Base-by-base conservation (phyloP, 2,329 filamentous ascomycete genomes). In the Trichophyton verrucosum region DNA sequence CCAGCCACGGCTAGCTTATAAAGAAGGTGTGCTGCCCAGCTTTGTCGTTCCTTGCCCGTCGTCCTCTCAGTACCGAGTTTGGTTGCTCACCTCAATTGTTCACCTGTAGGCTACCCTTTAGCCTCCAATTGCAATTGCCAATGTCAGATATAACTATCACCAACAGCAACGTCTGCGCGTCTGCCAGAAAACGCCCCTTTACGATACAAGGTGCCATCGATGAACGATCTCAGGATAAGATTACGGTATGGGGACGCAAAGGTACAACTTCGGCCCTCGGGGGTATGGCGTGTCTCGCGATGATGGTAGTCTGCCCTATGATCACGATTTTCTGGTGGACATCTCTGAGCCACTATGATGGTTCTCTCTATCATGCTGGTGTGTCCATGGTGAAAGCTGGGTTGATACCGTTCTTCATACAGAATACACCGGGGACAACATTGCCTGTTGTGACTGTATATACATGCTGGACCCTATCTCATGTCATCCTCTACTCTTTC, bases 401-500 rank as follows among this genome's bases (percentile, higher is more conserved):
- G 2, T 15, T 55, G 15, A 55, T 55, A 20, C 51, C 51, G 27
- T 55, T 55, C 51, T 55, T 55, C 17, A 9, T 55, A 11, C 51
- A 36, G 17, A 55, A 55, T n/a, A 55, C 51, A 1, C 51, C 51
- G 1, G 51, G 51, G 2, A 55, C 51, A 15, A 55, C 51, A 17
- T 27, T 55, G 11, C 33, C 51, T 13, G 51, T 55, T 9, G 51
- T 36, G 51, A 36, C 51, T 20, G 51, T 55, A 27, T 74, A 74
- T 61, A 62, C 55, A 11, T 63, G 58, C n/a, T 75, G 72, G 72
- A 38, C 74, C 7, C n/a, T 69, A 0, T 72, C 73, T 44, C 73
- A 75, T 61, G 68, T 64, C 3, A 59, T 64, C 3, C 67, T 75
- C 11, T 75, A 75, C 63, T 62, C 64, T 40, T 69, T 69, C 46